Conservation (phyloP, 139 green algal genomes). For the Chlamydomonas schloesseri region DNA sequence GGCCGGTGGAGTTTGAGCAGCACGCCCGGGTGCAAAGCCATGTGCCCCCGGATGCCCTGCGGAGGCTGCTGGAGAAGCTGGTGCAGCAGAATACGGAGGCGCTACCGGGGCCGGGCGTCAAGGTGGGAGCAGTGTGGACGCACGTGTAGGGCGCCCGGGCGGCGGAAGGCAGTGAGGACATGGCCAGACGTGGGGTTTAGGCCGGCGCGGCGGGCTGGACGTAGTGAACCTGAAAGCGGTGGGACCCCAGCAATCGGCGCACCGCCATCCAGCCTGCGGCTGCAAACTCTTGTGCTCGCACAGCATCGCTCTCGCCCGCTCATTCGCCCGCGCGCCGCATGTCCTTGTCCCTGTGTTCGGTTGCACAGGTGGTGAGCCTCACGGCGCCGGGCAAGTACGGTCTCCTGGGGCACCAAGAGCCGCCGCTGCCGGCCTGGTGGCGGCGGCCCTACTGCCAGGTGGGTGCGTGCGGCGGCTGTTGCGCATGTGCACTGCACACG, state of each 20-base stretch:
- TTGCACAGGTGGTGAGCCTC: conserved; percentile 14
- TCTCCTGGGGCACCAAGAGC: conserved; percentile 9
- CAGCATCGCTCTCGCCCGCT: too few relatives aligned
- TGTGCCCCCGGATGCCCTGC: conserved; percentile 56
- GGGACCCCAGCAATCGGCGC: too few relatives aligned
- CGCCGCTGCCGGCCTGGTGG: conserved; percentile 29
- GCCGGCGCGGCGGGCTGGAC: too few relatives aligned
- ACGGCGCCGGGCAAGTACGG: conserved; percentile 12
- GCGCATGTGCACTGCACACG: neutral
- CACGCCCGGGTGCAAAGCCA: conserved; percentile 50
- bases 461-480: neutral
- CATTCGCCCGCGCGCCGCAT: too few relatives aligned
- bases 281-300: too few relatives aligned
- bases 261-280: too few relatives aligned
- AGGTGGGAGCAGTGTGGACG: too few relatives aligned
- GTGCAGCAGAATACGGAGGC: conserved; percentile 29
- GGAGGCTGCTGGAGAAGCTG: conserved; percentile 56
- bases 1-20: conserved; percentile 30
- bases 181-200: too few relatives aligned
- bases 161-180: too few relatives aligned
- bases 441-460: neutral
- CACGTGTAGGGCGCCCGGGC: too few relatives aligned
- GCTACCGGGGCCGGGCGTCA: neutral
- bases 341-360: too few relatives aligned
- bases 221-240: too few relatives aligned